Conservation (phyloP, 495 filamentous ascomycete genomes). For the Aspergillus mulundensis region DNA sequence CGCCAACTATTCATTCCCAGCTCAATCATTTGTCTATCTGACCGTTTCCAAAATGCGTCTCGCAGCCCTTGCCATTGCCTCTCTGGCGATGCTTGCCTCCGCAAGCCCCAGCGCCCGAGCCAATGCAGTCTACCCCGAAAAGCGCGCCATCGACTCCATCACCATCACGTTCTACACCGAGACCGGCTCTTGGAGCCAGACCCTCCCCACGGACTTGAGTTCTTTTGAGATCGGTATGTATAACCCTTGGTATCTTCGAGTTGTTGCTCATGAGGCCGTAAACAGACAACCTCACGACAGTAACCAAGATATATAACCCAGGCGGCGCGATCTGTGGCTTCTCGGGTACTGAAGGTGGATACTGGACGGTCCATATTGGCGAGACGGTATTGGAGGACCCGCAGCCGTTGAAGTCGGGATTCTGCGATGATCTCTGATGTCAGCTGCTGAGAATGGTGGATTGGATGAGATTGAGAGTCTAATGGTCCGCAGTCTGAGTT, state of each 20-base stretch:
- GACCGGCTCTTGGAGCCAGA: background rate
- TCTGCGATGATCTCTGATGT: constrained; percentile 20
- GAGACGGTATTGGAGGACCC: background rate
- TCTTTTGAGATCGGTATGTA: background rate
- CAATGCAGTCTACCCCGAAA: background rate
- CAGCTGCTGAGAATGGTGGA: too few species aligned
- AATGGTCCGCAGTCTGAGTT: too few species aligned
- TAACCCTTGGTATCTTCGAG: background rate
- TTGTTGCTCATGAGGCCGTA: too few species aligned
- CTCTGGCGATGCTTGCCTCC: background rate
- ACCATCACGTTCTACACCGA: background rate
- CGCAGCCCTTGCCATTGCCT: background rate
- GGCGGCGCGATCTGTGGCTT: background rate
- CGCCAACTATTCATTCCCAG: background rate
- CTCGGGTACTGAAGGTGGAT: background rate
- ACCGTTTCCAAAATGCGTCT: background rate
- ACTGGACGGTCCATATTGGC: background rate
- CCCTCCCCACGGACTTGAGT: background rate
- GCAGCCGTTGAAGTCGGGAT: background rate
- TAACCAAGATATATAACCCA: background rate
- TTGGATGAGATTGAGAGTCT: too few species aligned
- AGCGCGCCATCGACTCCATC: background rate
- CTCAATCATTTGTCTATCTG: background rate
- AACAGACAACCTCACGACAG: background rate
- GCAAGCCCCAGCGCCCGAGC: background rate